Evolutionary conservation across 2,329 filamentous ascomycete genomes (phyloP).

Genomic region (Penicillium olsonii): DNA sequence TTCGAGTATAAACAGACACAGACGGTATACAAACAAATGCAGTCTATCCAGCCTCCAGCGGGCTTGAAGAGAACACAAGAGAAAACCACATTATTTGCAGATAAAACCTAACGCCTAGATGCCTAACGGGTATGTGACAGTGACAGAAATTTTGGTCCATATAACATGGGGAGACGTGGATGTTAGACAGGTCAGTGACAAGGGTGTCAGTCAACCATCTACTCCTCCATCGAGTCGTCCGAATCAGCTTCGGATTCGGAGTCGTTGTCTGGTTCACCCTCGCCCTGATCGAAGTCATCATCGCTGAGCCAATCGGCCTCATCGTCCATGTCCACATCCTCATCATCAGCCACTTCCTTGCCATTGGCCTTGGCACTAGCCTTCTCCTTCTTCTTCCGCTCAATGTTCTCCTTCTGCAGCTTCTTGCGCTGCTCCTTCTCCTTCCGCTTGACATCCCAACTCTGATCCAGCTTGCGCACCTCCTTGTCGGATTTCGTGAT

Average conservation of each 20-base stretch:
- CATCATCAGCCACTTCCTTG: conserved; percentile 50
- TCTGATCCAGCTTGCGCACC: conserved; percentile 73
- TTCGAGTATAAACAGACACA: too few relatives aligned
- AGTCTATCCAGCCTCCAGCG: too few relatives aligned
- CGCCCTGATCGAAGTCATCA: conserved; percentile 50
- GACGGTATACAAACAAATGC: too few relatives aligned
- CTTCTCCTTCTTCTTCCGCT: conserved; percentile 73
- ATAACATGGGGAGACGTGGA: conserved; percentile 6
- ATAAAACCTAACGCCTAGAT: conserved; percentile 12
- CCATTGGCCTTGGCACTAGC: conserved; percentile 49
- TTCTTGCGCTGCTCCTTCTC: conserved; percentile 85
- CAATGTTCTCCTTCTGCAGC: conserved; percentile 86
- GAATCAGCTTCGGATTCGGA: conserved; percentile 43
- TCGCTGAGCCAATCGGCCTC: conserved; percentile 56
- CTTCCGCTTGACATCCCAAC: conserved; percentile 78
- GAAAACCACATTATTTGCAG: conserved; percentile 7
- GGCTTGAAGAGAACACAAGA: conserved; percentile 2
- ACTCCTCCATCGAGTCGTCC: conserved; percentile 47
- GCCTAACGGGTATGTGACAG: conserved; percentile 14
- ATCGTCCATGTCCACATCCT: conserved; percentile 56
- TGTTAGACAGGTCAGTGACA: too few relatives aligned
- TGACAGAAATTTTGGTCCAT: conserved; percentile 16
- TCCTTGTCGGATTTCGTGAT: conserved; percentile 82
- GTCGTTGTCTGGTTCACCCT: conserved; percentile 29
- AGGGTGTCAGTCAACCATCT: conserved; percentile 15